These are phyloP conservation scores for Salix viminalis DNA, from an alignment of 345 rosid species.

Conservation along the genomic window DNA sequence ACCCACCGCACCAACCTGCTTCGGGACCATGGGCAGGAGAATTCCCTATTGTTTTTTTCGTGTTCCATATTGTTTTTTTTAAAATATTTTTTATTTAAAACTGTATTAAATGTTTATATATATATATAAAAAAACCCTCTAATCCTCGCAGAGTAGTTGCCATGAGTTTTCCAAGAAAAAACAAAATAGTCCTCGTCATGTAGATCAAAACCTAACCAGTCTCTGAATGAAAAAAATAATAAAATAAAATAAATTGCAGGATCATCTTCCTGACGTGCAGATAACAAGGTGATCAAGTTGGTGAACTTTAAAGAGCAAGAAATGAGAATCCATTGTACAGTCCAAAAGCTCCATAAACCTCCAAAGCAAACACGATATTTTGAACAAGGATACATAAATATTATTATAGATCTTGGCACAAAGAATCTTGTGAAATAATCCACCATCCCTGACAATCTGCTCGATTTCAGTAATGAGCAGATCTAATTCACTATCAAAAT, in stretches of 20 bases:
- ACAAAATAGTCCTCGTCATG: no score
- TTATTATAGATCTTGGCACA: background rate
- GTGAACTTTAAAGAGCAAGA: background rate
- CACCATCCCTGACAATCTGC: background rate
- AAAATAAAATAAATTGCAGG: no score
- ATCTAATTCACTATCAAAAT: background rate
- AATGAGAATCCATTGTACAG: background rate
- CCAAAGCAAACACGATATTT: background rate
- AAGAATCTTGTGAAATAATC: background rate
- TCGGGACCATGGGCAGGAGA: background rate
- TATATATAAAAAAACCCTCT: no score
- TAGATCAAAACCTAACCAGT: no score
- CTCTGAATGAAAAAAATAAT: no score
- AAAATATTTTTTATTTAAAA: no score
- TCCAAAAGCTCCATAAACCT: background rate
- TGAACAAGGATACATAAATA: background rate
- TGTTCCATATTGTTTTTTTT: no score
- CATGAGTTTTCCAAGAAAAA: no score
- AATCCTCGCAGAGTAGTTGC: no score
- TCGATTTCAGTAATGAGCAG: background rate
- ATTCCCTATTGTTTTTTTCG: background rate
- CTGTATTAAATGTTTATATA: no score
- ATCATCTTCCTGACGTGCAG: background rate
- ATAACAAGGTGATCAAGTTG: background rate
- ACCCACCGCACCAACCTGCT: background rate